Conservation (phyloP, 495 filamentous ascomycete genomes). For the Penicillium angulare region DNA sequence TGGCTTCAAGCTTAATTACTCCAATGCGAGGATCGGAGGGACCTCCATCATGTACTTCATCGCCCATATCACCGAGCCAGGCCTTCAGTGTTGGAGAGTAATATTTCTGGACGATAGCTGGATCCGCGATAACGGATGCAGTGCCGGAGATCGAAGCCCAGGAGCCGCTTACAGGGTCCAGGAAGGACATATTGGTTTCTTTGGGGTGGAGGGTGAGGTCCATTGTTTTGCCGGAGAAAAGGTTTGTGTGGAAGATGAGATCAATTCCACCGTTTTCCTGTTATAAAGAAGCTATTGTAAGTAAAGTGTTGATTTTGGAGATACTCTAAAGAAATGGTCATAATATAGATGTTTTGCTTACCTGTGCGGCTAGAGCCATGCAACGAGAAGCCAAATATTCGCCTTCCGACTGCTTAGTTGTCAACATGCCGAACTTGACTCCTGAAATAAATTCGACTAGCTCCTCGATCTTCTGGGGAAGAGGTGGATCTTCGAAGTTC, state of each 20-base stretch:
- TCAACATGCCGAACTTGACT: constrained; percentile 81
- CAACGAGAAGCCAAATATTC: constrained; percentile 74
- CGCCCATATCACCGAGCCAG: constrained; percentile 89
- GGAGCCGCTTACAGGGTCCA: constrained; percentile 63
- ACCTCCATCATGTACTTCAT: constrained; percentile 81
- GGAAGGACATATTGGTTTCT: constrained; percentile 84
- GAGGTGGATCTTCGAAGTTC: constrained; percentile 59
- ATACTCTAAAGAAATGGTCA: background rate
- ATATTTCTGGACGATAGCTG: constrained; percentile 66
- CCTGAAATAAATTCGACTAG: constrained; percentile 64
- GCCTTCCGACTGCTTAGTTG: constrained; percentile 64
- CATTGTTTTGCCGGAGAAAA: constrained; percentile 86
- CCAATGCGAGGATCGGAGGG: constrained; percentile 77
- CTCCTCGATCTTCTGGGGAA: constrained; percentile 79
- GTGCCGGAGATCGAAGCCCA: constrained; percentile 82
- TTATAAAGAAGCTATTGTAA: constrained; percentile 22
- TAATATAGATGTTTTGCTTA: constrained; percentile 31
- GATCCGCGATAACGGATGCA: constrained; percentile 66
- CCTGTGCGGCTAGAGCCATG: constrained; percentile 88
- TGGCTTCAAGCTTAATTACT: constrained; percentile 47
- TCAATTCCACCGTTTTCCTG: constrained; percentile 79
- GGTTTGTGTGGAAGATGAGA: constrained; percentile 92
- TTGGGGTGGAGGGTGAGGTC: constrained; percentile 68
- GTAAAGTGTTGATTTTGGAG: background rate
- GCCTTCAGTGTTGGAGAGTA: constrained; percentile 75